phyloP scores from a whole-genome alignment of 2,329 filamentous ascomycete genomes.

The Penicillium decumbens region DNA sequence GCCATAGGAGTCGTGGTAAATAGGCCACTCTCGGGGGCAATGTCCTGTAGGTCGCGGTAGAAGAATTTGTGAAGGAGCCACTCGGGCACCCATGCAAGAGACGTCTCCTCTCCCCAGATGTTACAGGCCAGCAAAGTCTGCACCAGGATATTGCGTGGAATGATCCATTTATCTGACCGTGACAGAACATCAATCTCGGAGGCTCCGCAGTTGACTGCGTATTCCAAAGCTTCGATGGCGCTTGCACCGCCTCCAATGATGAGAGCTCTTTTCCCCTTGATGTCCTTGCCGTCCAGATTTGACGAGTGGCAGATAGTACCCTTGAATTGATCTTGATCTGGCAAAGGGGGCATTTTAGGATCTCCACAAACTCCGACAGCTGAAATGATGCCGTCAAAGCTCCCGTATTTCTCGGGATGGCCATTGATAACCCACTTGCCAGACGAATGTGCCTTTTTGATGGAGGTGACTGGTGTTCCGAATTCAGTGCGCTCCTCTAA shows the following conservation, averaged over 20 bases:
- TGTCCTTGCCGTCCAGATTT: background rate
- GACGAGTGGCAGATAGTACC: background rate
- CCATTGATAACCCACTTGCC: background rate
- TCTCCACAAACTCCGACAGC: background rate
- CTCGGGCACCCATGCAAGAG: background rate
- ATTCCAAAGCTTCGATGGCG: background rate
- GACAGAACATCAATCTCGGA: background rate
- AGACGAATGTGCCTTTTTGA: background rate
- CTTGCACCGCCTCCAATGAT: background rate
- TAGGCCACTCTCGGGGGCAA: background rate
- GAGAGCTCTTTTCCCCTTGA: background rate
- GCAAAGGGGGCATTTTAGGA: background rate
- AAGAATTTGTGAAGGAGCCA: background rate
- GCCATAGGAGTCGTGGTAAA: background rate
- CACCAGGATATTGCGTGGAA: background rate
- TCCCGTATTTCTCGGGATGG: background rate
- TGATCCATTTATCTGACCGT: background rate
- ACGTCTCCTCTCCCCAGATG: background rate
- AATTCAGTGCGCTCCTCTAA: background rate
- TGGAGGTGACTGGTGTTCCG: background rate
- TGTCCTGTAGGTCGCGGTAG: background rate
- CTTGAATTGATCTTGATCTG: background rate
- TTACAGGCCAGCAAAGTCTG: background rate
- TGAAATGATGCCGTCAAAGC: background rate
- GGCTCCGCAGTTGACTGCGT: background rate